Base-by-base conservation (phyloP, 2,329 filamentous ascomycete species). In the Ophiosphaerella narmari region DNA sequence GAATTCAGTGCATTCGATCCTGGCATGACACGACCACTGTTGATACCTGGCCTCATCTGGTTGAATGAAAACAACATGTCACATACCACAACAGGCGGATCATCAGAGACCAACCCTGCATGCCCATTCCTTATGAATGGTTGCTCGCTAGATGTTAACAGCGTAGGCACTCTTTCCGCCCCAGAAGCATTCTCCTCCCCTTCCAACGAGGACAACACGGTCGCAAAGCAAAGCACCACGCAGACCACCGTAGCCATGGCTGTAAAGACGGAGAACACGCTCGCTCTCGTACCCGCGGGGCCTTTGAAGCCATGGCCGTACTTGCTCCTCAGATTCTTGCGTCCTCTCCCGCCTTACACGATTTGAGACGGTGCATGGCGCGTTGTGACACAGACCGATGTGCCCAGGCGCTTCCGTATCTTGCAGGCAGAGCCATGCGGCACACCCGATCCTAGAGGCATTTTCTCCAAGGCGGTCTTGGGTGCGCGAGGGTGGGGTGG, bases 1-100 rank as follows among this genome's bases (percentile, higher is more conserved):
- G 53, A 50, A 3, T 53, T 44, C 44, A 43, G 18, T 16, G 36
- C 50, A 2, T 53, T 50, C 24, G 39, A 62, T 13, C 57, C 56
- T 2, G 36, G 47, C 9, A 46, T 40, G 7, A 50, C 32, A 9
- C 50, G 24, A 18, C 39, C 13, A 9, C 36, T 39, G 7, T 39
- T 43, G 18, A 36, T 26, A 3, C 36, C 21, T 13, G 16, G 32
- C 3, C 26, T 5, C 5, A 29, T 4, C 6, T 8, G 7, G 11
- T 29, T 6, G 26, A 29, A 8, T 29, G 11, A 29, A 9, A 6
- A 29, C 7, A 6, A 8, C 26, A 29, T 29, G 11, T 29, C 26
- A 29, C 26, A 29, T 11, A 7, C 11, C 26, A 29, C 26, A 11
- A 11, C 26, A 11, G 7, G 11, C 11, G 11, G 26, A 4, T 7